Evolutionary conservation across 306 rosid genomes (phyloP).

Genomic region (Castanopsis chinensis): DNA sequence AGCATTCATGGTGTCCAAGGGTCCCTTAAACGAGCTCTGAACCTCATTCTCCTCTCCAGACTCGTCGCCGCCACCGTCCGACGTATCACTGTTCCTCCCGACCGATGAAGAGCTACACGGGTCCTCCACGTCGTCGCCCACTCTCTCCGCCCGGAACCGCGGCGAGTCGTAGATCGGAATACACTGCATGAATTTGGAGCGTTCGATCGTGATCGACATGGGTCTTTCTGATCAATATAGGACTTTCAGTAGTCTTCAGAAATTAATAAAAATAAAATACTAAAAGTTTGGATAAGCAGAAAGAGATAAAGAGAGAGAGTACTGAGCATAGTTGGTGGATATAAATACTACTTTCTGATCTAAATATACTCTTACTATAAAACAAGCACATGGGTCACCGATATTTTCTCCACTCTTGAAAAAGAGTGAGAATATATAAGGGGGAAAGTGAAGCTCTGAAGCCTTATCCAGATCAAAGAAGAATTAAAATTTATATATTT

Average conservation of each 20-base stretch:
- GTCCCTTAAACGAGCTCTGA: constrained; percentile 58
- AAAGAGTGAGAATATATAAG: constrained; percentile 27
- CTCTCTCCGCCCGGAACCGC: constrained; percentile 25
- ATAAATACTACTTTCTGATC: constrained; percentile 15
- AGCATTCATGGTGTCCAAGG: constrained; percentile 59
- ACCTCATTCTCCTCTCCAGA: constrained; percentile 51
- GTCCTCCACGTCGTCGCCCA: constrained; percentile 55
- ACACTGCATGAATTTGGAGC: constrained; percentile 41
- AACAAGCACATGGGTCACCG: constrained; percentile 50
- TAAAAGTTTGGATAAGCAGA: not conserved
- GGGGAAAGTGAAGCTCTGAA: constrained; percentile 4
- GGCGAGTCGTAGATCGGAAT: constrained; percentile 46
- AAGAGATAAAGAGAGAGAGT: not conserved
- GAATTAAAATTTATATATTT: not conserved
- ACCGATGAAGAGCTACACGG: constrained; percentile 60
- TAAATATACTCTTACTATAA: not conserved
- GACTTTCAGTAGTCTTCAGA: too few species aligned
- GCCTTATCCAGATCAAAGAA: constrained; percentile 44
- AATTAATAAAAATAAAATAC: too few species aligned
- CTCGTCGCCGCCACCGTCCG: constrained; percentile 36
- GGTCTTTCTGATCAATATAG: not conserved
- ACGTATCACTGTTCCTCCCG: constrained; percentile 55
- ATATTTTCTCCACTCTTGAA: constrained; percentile 30
- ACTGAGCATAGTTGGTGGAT: constrained; percentile 1
- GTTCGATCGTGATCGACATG: constrained; percentile 49